Base-by-base conservation (phyloP, 2,329 filamentous ascomycete genomes). In the Teratosphaeria viscida region DNA sequence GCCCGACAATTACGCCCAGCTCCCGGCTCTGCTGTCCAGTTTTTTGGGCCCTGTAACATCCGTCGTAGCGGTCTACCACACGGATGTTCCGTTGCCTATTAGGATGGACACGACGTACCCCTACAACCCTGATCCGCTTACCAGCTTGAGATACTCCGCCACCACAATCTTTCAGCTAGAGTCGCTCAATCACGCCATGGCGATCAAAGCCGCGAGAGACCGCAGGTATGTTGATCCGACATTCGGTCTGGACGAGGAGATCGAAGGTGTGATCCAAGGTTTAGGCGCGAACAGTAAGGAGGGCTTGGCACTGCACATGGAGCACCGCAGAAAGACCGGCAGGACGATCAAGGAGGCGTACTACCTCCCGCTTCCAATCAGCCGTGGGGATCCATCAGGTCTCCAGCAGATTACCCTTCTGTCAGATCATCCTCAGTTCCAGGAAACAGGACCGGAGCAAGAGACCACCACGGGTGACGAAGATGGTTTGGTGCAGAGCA, bases 241-340 rank as follows among this genome's bases (percentile, higher is more conserved):
- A 8, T 95, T 89, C 73, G 94, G 92, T 0, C 79, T 96, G 1
- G 79, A 81, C 6, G 89, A 94, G 72, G 85, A 85, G 34, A 80
- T 85, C 16, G 90, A 96, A 72, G 92, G 92, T 7, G 80, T 92
- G 10, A 74, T 96, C 0, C 77, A 92, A 55, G 88, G 89, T 2
- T 76, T 90, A 58, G 72, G 76, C 49, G 76, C 79, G 3, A 79
- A 80, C n/a, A 79, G 79, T 35, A 65, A 64, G 10, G 76, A 77
- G 0, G 87, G 83, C 0, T 72, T 92, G 0, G 89, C 95, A 0
- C 73, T 96, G 6, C 85, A 90, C 68, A 88, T 95, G 82, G 92
- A 99, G 73, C 83, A 96, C 66, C 82, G 94, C 11, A 81, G 92
- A 59, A 87, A 91, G 67, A 92, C 88, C 67, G 92, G 92, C 0